Evolutionary conservation across 768 basidiomycete genomes (phyloP).

Genomic region (Phaeolepiota aurea): DNA sequence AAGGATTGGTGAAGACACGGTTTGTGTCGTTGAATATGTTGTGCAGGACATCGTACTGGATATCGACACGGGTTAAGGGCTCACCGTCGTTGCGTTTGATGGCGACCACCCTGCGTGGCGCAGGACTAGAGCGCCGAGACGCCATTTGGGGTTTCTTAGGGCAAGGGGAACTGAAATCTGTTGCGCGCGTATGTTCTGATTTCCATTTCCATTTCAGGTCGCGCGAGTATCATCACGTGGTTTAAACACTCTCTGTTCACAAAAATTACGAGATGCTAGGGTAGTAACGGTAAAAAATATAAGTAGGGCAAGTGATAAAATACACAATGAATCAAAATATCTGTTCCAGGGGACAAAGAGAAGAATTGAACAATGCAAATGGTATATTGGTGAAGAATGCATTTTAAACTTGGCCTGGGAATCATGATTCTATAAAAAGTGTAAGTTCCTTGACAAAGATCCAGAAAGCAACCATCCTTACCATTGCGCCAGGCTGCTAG

Average conservation of each 20-base stretch:
- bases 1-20: constrained; percentile 44
- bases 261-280: too few relatives aligned
- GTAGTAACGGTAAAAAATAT: constrained; percentile 3
- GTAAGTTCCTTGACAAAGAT: not conserved
- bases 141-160: constrained; percentile 7
- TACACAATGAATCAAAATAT: constrained; percentile 12
- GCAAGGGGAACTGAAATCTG: not conserved
- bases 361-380: constrained; percentile 4
- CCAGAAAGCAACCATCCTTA: constrained; percentile 4
- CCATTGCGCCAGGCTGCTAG: constrained; percentile 44
- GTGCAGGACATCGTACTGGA: constrained; percentile 75
- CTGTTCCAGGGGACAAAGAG: constrained; percentile 7
- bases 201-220: not conserved
- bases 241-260: too few relatives aligned
- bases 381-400: too few relatives aligned
- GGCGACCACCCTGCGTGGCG: constrained; percentile 31
- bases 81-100: constrained; percentile 57
- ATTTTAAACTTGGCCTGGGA: too few relatives aligned
- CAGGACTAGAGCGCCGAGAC: constrained; percentile 32
- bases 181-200: not conserved
- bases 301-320: constrained; percentile 8
- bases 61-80: constrained; percentile 56
- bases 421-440: not conserved
- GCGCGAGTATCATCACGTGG: not conserved
- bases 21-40: constrained; percentile 66